phyloP scores from a whole-genome alignment of 331 rosid species.

The Prunus yedoensis region DNA sequence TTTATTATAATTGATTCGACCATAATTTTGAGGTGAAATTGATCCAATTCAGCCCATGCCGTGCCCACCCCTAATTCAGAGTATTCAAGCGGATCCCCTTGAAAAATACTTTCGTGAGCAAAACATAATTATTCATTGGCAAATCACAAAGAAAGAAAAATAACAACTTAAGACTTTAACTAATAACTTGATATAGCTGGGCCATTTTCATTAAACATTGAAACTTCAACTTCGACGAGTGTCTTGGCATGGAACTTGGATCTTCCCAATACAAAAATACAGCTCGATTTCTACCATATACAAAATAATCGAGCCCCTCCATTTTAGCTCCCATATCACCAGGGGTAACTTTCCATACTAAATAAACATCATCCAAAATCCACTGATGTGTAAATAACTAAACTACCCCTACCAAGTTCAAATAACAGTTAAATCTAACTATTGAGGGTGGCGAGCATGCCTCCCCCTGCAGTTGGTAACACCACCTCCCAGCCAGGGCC shows the following conservation, averaged over 20 bases:
- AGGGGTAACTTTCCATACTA: background rate
- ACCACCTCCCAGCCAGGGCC: slow-evolving; percentile 99
- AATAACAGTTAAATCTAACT: slow-evolving; percentile 29
- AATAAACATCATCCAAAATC: background rate
- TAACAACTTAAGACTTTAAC: background rate
- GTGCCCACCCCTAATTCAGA: no score
- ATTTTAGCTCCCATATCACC: background rate
- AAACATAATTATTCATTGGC: background rate
- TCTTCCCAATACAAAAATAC: background rate
- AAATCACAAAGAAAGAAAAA: background rate
- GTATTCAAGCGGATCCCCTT: no score
- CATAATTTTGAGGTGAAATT: no score
- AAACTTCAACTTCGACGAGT: background rate
- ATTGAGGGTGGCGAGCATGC: slow-evolving; percentile 85
- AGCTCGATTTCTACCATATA: slow-evolving; percentile 6
- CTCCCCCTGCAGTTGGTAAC: slow-evolving; percentile 64
- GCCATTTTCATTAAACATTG: background rate
- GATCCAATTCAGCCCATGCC: no score
- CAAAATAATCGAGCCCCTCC: slow-evolving; percentile 7
- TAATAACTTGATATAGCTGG: background rate
- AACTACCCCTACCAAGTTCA: slow-evolving; percentile 2
- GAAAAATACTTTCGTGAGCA: no score
- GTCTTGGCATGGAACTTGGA: background rate
- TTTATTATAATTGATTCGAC: no score
- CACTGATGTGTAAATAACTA: background rate